A percentile compares a stretch with the other conserved stretches of the same genome.
Evolutionary conservation across 805 yeast genomes (phyloP).

Genomic region (Saccharomycopsis oosterbeekiorum): DNA sequence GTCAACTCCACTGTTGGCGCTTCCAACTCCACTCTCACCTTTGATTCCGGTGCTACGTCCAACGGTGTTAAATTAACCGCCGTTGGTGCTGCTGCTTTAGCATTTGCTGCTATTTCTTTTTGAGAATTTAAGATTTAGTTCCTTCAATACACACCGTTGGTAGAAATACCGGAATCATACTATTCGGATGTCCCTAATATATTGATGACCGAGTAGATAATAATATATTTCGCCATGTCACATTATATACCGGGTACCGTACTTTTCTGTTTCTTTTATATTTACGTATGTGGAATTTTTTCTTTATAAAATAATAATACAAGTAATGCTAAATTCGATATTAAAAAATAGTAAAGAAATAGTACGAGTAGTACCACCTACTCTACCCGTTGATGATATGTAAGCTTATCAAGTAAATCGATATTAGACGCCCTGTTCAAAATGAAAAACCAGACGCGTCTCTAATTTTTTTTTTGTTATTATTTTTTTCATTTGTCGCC

Average conservation of each 20-base stretch:
- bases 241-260: neutral
- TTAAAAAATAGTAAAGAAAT: neutral
- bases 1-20: slow-evolving; percentile 2
- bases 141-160: no score
- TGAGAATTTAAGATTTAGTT: neutral
- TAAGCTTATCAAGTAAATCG: neutral
- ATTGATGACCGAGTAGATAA: neutral
- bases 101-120: neutral
- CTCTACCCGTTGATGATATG: no score
- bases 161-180: neutral
- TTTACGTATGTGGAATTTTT: neutral
- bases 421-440: neutral
- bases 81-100: slow-evolving; percentile 8
- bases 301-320: neutral
- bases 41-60: slow-evolving; percentile 3
- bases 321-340: neutral
- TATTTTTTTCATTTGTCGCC: neutral
- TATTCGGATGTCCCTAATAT: neutral
- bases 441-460: neutral
- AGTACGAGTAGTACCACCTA: neutral
- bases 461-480: neutral
- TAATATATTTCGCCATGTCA: neutral
- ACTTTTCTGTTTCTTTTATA: neutral
- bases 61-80: neutral
- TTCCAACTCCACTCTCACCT: neutral